phyloP scores from a whole-genome alignment of 352 stramenopile species.

The Pythium biforme region DNA sequence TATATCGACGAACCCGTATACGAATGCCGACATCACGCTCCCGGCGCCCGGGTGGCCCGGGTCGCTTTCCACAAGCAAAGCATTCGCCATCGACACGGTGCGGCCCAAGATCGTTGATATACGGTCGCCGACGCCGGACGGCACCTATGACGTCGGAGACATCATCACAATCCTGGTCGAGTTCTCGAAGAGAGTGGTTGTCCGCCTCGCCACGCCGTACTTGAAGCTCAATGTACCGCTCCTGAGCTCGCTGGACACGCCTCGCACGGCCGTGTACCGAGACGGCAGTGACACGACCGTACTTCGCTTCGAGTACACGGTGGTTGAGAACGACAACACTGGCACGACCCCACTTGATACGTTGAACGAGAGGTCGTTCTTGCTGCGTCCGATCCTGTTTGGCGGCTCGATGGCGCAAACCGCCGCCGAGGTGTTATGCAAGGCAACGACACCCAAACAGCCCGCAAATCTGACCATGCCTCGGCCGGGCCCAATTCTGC shows the following conservation, averaged over 20 bases:
- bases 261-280: constrained; percentile 46
- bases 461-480: constrained; percentile 50
- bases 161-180: constrained; percentile 46
- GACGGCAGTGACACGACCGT: constrained; percentile 44
- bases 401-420: constrained; percentile 29
- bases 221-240: constrained; percentile 53
- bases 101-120: constrained; percentile 46
- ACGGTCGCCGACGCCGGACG: constrained; percentile 36
- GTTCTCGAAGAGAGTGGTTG: constrained; percentile 56
- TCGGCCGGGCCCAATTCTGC: constrained; percentile 37
- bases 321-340: constrained; percentile 42
- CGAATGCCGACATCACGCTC: constrained; percentile 37
- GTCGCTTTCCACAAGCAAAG: constrained; percentile 44
- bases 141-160: constrained; percentile 67
- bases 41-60: constrained; percentile 44
- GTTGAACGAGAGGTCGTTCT: constrained; percentile 38
- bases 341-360: constrained; percentile 43
- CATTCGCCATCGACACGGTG: constrained; percentile 47
- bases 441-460: constrained; percentile 33
- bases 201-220: constrained; percentile 34
- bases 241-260: constrained; percentile 4
- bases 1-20: constrained; percentile 42
- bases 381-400: constrained; percentile 37
- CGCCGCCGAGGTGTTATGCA: constrained; percentile 40
- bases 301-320: constrained; percentile 56